phyloP scores from a whole-genome alignment of 225 moss, liverwort and hornwort species.

The Bryoerythrophyllum caledonicum region DNA sequence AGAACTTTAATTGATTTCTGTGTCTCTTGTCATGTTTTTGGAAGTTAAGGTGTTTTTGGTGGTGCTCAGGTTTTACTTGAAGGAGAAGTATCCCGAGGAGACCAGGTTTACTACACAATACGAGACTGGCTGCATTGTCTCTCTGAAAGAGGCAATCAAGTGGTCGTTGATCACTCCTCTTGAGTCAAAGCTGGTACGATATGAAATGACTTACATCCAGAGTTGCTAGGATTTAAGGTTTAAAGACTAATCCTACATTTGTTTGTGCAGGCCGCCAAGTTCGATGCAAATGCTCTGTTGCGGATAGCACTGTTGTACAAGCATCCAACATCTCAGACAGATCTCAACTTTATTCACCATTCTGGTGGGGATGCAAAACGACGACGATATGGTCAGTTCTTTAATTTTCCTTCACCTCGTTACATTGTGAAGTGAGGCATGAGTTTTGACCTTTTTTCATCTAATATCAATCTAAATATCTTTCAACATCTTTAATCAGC shows the following conservation, averaged over 20 bases:
- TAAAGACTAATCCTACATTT: background rate
- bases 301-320: slow-evolving; percentile 89
- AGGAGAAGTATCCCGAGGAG: slow-evolving; percentile 58
- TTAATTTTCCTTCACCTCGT: background rate
- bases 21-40: slow-evolving; percentile 1
- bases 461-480: too few relatives aligned
- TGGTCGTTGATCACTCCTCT: slow-evolving; percentile 89
- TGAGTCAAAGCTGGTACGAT: slow-evolving; percentile 71
- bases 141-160: slow-evolving; percentile 92
- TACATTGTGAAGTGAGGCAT: background rate
- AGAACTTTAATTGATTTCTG: too few relatives aligned
- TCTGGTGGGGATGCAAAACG: slow-evolving; percentile 78
- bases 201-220: slow-evolving; percentile 2
- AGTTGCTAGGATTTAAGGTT: background rate
- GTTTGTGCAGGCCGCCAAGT: slow-evolving; percentile 63
- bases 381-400: slow-evolving; percentile 65
- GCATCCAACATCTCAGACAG: slow-evolving; percentile 70
- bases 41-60: slow-evolving; percentile 20
- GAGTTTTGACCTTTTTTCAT: too few relatives aligned
- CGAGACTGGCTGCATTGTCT: slow-evolving; percentile 70
- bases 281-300: slow-evolving; percentile 81
- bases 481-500: too few relatives aligned
- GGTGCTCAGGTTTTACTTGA: slow-evolving; percentile 83
- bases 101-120: slow-evolving; percentile 52
- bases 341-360: slow-evolving; percentile 59